Conservation (phyloP, 2,329 filamentous ascomycete genomes). For the Fusarium palustre region DNA sequence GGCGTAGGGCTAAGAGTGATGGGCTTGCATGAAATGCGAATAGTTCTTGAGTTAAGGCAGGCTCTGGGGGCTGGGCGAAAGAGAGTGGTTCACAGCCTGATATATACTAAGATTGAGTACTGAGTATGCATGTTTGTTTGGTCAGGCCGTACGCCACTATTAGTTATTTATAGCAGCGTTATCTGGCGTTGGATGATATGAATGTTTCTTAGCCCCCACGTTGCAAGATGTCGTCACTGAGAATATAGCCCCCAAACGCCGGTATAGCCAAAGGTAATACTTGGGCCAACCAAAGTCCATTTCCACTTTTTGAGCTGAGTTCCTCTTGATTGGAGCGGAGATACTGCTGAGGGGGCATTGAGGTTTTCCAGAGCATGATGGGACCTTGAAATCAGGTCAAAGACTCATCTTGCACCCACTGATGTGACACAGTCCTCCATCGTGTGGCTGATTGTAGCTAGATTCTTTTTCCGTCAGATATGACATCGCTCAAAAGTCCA, state of each 20-base stretch:
- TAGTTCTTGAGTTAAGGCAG: background rate
- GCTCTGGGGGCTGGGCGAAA: background rate
- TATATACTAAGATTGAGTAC: background rate
- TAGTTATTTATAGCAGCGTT: conserved; percentile 1
- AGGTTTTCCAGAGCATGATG: no score
- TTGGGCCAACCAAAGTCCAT: no score
- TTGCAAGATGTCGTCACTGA: no score
- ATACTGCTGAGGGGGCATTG: no score
- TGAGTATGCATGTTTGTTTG: background rate
- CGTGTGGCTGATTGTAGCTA: no score
- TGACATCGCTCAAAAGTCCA: background rate
- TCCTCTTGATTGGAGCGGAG: no score
- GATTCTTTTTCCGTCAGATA: no score
- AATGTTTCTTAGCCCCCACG: background rate
- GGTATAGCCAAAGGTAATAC: no score
- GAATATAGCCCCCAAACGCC: background rate
- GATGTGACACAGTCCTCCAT: no score
- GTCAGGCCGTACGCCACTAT: rapidly evolving
- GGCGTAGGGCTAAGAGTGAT: background rate
- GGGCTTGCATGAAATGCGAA: background rate
- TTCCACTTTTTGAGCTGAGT: no score
- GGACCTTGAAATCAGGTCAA: no score
- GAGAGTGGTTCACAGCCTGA: background rate
- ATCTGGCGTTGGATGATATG: rapidly evolving
- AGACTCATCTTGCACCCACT: no score